A percentile compares a stretch with the other conserved stretches of the same genome.
These are phyloP conservation scores for Lodderomyces pseudojiufengensis DNA, from an alignment of 1,139 yeast species.

Conservation along the genomic window DNA sequence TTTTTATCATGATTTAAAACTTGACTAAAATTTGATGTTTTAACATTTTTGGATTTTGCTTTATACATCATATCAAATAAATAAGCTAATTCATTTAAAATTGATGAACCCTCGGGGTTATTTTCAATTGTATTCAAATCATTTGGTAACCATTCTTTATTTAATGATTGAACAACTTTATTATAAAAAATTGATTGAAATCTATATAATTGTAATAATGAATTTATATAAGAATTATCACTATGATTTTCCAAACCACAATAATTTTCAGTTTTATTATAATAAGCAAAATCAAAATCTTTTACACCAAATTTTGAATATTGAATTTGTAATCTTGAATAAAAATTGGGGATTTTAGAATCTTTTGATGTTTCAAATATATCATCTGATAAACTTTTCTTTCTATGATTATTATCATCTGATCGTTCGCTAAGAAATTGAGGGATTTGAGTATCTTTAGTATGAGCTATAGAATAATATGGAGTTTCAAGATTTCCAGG, in stretches of 20 bases:
- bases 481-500: conserved; percentile 45
- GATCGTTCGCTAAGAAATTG: conserved; percentile 70
- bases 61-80: conserved; percentile 87
- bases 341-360: conserved; percentile 62
- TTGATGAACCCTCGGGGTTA: conserved; percentile 47
- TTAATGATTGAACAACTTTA: conserved; percentile 52
- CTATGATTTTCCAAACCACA: conserved; percentile 91
- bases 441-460: conserved; percentile 35
- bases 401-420: conserved; percentile 8
- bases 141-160: conserved; percentile 56
- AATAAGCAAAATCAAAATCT: conserved; percentile 87
- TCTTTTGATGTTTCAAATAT: conserved; percentile 26
- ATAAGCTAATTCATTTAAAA: conserved; percentile 81
- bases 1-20: conserved; percentile 46
- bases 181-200: conserved; percentile 73
- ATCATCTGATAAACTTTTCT: conserved; percentile 19
- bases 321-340: conserved; percentile 68
- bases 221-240: conserved; percentile 76
- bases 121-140: conserved; percentile 25
- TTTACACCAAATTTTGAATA: conserved; percentile 91
- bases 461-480: conserved; percentile 42
- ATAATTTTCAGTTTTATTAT: conserved; percentile 60
- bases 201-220: conserved; percentile 78
- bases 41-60: conserved; percentile 68
- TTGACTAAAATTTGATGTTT: conserved; percentile 66